phyloP scores from a whole-genome alignment of 306 rosid species.

The Begonia peltatifolia region DNA sequence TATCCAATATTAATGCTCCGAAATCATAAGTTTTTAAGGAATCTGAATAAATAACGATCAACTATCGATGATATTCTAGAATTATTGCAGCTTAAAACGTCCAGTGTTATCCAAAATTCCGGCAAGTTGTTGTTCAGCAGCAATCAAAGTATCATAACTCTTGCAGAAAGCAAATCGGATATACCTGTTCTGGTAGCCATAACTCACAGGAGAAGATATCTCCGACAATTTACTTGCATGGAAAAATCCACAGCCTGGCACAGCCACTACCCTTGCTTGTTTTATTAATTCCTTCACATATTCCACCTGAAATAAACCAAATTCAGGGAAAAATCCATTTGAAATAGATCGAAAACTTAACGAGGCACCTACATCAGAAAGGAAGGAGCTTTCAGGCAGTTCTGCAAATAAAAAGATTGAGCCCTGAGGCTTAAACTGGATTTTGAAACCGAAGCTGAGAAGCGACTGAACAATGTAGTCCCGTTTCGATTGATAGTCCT shows the following conservation, averaged over 20 bases:
- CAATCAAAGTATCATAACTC: slow-evolving; percentile 48
- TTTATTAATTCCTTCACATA: slow-evolving; percentile 55
- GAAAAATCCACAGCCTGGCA: slow-evolving; percentile 26
- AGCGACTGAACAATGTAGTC: slow-evolving; percentile 27
- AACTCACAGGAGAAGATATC: slow-evolving; percentile 15
- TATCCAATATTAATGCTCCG: too few species aligned
- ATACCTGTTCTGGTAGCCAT: slow-evolving; percentile 40
- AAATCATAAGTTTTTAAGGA: too few species aligned
- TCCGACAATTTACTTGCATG: not conserved
- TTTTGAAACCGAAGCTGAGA: too few species aligned
- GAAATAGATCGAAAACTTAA: not conserved
- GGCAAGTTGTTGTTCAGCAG: slow-evolving; percentile 40
- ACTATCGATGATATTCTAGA: not conserved
- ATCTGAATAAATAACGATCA: too few species aligned
- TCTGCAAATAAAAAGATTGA: slow-evolving; percentile 37
- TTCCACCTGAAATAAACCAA: slow-evolving; percentile 37
- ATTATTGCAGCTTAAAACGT: slow-evolving; percentile 13
- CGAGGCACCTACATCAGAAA: slow-evolving; percentile 46
- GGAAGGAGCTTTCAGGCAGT: slow-evolving; percentile 47
- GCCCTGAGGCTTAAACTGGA: too few species aligned
- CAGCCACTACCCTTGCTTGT: slow-evolving; percentile 79
- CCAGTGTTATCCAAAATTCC: slow-evolving; percentile 28
- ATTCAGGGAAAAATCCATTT: not conserved
- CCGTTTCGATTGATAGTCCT: slow-evolving; percentile 71
- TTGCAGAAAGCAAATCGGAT: slow-evolving; percentile 87